phyloP scores from a whole-genome alignment of 352 stramenopile species.

The Pythium rishiriense region DNA sequence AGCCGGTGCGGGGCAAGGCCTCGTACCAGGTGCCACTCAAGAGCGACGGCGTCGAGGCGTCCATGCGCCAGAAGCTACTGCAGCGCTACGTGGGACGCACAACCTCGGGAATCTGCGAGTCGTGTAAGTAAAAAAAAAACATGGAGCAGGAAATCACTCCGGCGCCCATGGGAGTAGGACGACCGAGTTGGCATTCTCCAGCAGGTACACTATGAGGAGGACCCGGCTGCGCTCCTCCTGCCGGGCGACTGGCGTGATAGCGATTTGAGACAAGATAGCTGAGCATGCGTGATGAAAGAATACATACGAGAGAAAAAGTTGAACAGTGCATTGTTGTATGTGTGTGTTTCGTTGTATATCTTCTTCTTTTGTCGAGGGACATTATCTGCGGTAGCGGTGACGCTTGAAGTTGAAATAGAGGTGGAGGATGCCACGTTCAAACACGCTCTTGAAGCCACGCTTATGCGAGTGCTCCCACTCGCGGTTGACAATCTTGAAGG shows the following conservation, averaged over 20 bases:
- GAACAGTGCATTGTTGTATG: background rate
- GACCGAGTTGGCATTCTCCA: background rate
- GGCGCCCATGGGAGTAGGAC: background rate
- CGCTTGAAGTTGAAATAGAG: conserved; percentile 99
- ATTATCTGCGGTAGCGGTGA: conserved; percentile 96
- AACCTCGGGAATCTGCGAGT: conserved; percentile 22
- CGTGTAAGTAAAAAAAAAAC: conserved; percentile 19
- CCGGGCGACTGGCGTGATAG: background rate
- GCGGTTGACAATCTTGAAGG: conserved; percentile 99
- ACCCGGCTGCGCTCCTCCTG: background rate
- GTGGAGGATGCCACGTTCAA: conserved; percentile 97
- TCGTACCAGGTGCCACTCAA: conserved; percentile 94
- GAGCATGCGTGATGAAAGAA: background rate
- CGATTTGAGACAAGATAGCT: background rate
- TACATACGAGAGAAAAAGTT: conserved; percentile 2
- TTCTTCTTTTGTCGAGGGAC: conserved; percentile 1
- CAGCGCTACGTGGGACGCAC: conserved; percentile 42
- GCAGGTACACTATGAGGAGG: background rate
- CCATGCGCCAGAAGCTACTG: conserved; percentile 71
- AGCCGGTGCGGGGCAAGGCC: conserved; percentile 87
- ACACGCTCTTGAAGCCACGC: conserved; percentile 97
- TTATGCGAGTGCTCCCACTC: conserved; percentile 99
- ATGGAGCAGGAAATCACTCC: background rate
- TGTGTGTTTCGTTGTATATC: background rate
- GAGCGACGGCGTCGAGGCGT: conserved; percentile 75